phyloP scores from a whole-genome alignment of 257 asterid species.

The Eustoma russellianum region DNA sequence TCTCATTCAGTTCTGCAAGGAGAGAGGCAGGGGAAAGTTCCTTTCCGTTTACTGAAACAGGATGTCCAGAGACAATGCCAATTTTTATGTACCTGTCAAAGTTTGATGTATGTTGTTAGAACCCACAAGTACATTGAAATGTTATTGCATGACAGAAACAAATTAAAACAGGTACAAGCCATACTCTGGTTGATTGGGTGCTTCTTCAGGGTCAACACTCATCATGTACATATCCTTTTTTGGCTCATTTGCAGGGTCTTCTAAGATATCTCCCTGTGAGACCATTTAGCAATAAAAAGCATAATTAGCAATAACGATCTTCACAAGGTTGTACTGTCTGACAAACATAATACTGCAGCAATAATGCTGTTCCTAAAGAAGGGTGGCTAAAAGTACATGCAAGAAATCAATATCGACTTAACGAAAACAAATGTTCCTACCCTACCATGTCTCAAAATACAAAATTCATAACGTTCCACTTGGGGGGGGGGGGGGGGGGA shows the following conservation, averaged over 20 bases:
- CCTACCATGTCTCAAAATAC: too few species aligned
- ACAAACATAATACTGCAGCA: too few species aligned
- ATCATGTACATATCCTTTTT: constrained; percentile 91
- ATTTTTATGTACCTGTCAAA: constrained; percentile 55
- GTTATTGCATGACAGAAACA: not conserved
- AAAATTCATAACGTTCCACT: too few species aligned
- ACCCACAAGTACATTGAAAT: not conserved
- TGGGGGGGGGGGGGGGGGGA: too few species aligned
- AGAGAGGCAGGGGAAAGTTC: constrained; percentile 76
- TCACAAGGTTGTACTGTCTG: not conserved
- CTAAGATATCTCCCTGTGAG: constrained; percentile 78
- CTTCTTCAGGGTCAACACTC: constrained; percentile 64
- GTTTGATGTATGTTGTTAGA: not conserved
- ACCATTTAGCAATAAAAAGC: not conserved
- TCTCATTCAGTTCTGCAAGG: constrained; percentile 62
- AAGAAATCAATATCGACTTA: too few species aligned
- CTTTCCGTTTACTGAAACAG: constrained; percentile 70
- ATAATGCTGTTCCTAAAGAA: too few species aligned
- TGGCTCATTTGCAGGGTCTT: constrained; percentile 92
- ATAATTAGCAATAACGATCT: not conserved
- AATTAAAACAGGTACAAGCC: too few species aligned
- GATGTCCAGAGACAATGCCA: constrained; percentile 66
- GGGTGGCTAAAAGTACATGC: too few species aligned
- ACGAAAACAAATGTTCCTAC: too few species aligned
- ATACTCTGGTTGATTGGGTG: constrained; percentile 87